Evolutionary conservation across 2,329 filamentous ascomycete genomes (phyloP), one percentile per base, ranked within the genome.

Genomic region (Chaetomiaceae sp.): DNA sequence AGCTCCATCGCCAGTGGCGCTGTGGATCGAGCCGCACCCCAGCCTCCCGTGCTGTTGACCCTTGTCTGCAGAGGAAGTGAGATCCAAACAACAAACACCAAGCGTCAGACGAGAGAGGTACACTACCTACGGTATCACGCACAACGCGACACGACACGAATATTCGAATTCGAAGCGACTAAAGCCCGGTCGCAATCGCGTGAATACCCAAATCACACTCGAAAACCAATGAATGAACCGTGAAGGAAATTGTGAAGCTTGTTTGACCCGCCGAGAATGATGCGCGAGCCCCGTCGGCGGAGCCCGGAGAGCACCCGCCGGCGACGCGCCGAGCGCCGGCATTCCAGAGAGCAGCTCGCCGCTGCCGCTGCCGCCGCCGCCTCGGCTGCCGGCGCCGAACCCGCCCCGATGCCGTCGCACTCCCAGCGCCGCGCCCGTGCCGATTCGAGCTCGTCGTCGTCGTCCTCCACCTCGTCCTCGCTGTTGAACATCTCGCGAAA

Each of bases 251-350:
- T 36, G 38, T 38, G 44, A 33, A 47, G 47, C 40, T 48, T 47
- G 53, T 50, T 54, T 53, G 37, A 31, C 33, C 43, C 37, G 38
- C 48, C 58, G 40, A 57, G 27, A 66, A 81, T 77, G 76, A 77
- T 80, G 77, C 72, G 75, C 72, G 74, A 76, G 65, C 71, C 74
- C 69, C 77, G 78, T 67, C 76, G 75, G 64, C 75, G 78, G 72
- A 81, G 78, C 70, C 77, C 76, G 53, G 79, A 81, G 63, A 74
- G 74, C 72, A 74, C 74, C 65, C 72, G 76, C 66, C 76, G 78
- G 66, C 76, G 77, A 72, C 71, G 71, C 68, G 72, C 71, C 64
- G 68, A 72, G 49, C 68, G 70, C 42, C 68, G 71, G 54, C 68
- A 71, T 61, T 73, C 72, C 49, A 67, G 68, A 66, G 72, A 73